Conservation (phyloP, 2,329 filamentous ascomycete species). For the Aspergillus candidus region DNA sequence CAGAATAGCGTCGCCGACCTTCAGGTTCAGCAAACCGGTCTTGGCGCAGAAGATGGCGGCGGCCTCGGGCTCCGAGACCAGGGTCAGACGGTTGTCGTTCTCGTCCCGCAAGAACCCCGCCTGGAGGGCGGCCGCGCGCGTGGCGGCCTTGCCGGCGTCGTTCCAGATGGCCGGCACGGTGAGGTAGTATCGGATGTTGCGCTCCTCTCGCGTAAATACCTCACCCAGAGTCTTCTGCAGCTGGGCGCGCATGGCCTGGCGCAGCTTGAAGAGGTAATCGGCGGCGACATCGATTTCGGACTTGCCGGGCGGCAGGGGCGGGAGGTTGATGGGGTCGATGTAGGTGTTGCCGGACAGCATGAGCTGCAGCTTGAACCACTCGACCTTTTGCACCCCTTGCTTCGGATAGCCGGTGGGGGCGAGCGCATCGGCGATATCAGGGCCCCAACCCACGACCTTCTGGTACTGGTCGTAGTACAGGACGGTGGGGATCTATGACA, state of each 20-base stretch:
- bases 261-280: slow-evolving; percentile 96
- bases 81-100: slow-evolving; percentile 90
- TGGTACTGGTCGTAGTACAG: slow-evolving; percentile 99
- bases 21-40: slow-evolving; percentile 89
- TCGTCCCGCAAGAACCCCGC: slow-evolving; percentile 94
- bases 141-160: slow-evolving; percentile 95
- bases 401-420: slow-evolving; percentile 97
- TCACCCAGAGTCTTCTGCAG: slow-evolving; percentile 94
- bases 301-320: slow-evolving; percentile 92
- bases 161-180: slow-evolving; percentile 99
- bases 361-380: slow-evolving; percentile 99
- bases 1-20: slow-evolving; percentile 95
- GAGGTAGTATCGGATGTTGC: slow-evolving; percentile 95
- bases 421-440: slow-evolving; percentile 93
- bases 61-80: slow-evolving; percentile 94
- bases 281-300: slow-evolving; percentile 99
- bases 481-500: slow-evolving; percentile 77
- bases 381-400: slow-evolving; percentile 94
- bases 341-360: slow-evolving; percentile 99
- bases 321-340: slow-evolving; percentile 97
- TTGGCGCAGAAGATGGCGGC: slow-evolving; percentile 97
- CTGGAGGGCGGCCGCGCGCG: slow-evolving; percentile 90
- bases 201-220: slow-evolving; percentile 95
- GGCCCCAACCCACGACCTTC: slow-evolving; percentile 98
- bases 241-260: slow-evolving; percentile 92